Base-by-base conservation (phyloP, 73 alveolate genomes). In the Paramecium octaurelia region DNA sequence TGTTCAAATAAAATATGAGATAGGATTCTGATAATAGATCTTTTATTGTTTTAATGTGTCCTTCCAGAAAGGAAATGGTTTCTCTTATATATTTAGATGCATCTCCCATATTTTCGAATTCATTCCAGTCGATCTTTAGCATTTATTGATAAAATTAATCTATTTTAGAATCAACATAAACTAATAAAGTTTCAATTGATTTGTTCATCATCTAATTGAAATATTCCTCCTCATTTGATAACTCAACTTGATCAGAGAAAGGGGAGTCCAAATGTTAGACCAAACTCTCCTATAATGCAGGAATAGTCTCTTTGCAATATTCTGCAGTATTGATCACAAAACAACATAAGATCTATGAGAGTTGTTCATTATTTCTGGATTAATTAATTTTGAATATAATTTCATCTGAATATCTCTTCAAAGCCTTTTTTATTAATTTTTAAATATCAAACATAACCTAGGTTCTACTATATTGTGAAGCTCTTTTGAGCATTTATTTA, bases 261-360 rank as follows among this genome's bases (percentile, higher is more conserved):
- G 94, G 92, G 20, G 76, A 21, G 8, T 89, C 94, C 27, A 89
- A 31, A 29, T 70, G 58, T 34, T 71, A 44, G 23, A 46, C 88
- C 73, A 89, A 31, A 20, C 57, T 20, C 21, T 89, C 94, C 50
- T 89, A 44, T n/a, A 89, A 27, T 44, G 70, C 90, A 44, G 88
- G 86, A 69, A 89, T 89, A 44, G 71, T 71, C 24, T 89, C 94
- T 50, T 89, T 89, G 59, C 94, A 89, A 46, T 27, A 71, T 43
- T 89, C 94, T 21, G 94, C 86, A 6, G 94, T 89, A 89, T 89
- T 89, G 0, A 89, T 89, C 2, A 48, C 44, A 71, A 77, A 89
- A 36, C 94, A 77, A 24, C 75, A 44, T 1, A 7, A 68, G 6
- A 29, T 71, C 46, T 89, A 70, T 34, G 68, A 71, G 10, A 70